Conservation (phyloP, 2,329 filamentous ascomycete genomes). For the Nigrospora oryzae region DNA sequence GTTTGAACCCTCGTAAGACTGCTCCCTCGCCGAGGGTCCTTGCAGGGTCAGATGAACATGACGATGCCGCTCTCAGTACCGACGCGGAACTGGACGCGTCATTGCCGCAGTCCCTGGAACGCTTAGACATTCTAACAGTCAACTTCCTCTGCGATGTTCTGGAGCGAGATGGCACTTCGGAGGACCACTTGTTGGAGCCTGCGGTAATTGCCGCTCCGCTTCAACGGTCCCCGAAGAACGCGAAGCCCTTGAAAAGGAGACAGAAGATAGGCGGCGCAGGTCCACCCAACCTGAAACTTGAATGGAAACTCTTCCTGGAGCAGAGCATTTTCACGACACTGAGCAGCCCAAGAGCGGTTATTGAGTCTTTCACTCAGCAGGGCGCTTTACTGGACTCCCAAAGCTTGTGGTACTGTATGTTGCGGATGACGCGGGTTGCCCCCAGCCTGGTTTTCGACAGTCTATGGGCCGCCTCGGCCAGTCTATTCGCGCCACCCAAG, state of each 20-base stretch:
- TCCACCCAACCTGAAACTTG: slow-evolving; percentile 24
- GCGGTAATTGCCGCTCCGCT: slow-evolving; percentile 20
- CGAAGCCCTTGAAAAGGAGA: slow-evolving; percentile 22
- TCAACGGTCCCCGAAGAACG: slow-evolving; percentile 14
- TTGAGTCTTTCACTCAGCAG: slow-evolving; percentile 48
- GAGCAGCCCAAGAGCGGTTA: slow-evolving; percentile 44
- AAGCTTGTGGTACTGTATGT: slow-evolving; percentile 54
- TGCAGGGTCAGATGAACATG: no score
- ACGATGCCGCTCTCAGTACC: background rate
- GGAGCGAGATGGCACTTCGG: slow-evolving; percentile 44
- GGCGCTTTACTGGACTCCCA: slow-evolving; percentile 50
- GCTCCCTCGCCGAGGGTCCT: no score
- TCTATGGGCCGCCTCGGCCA: slow-evolving; percentile 53
- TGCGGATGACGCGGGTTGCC: slow-evolving; percentile 47
- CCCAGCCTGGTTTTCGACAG: slow-evolving; percentile 54
- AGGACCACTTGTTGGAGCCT: slow-evolving; percentile 38
- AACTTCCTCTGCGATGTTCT: slow-evolving; percentile 54
- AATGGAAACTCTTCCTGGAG: slow-evolving; percentile 54
- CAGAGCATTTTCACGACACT: slow-evolving; percentile 58
- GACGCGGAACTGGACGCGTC: slow-evolving; percentile 21
- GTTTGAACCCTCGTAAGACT: no score
- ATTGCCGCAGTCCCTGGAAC: slow-evolving; percentile 48
- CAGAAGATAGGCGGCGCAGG: slow-evolving; percentile 9
- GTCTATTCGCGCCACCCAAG: slow-evolving; percentile 48
- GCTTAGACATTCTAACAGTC: slow-evolving; percentile 45